phyloP scores from a whole-genome alignment of 2,329 filamentous ascomycete genomes.

The Trichoderma semiorbis region DNA sequence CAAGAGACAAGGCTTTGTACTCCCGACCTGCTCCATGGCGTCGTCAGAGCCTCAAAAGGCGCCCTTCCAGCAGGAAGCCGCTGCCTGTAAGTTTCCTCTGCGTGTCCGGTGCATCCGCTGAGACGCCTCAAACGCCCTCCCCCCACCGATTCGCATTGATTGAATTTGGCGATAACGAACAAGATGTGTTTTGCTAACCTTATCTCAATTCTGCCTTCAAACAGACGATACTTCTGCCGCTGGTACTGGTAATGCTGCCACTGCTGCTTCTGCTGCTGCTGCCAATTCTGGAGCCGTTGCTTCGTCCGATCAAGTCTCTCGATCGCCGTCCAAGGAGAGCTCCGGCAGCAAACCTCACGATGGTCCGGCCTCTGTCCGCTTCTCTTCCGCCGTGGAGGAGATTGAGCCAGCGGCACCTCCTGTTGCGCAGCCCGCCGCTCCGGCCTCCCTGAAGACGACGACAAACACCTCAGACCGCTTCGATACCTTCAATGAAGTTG shows the following conservation, averaged over 20 bases:
- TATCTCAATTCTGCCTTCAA: background rate
- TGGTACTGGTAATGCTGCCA: background rate
- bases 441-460: conserved; percentile 18
- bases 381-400: conserved; percentile 68
- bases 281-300: background rate
- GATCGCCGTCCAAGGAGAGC: conserved; percentile 10
- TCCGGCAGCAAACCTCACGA: conserved; percentile 22
- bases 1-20: background rate
- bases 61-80: conserved; percentile 18
- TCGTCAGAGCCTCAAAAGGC: conserved; percentile 17
- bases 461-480: conserved; percentile 22
- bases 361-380: conserved; percentile 58
- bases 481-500: conserved; percentile 40
- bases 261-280: background rate
- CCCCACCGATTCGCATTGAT: background rate
- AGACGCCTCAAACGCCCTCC: background rate
- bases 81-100: conserved; percentile 19
- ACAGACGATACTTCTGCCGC: background rate
- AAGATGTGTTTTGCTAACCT: background rate
- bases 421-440: conserved; percentile 41
- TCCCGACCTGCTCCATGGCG: conserved; percentile 18
- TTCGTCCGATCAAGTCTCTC: background rate
- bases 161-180: background rate
- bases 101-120: conserved; percentile 8
- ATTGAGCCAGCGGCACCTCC: conserved; percentile 41